A percentile compares a stretch with the other conserved stretches of the same genome.
These are phyloP conservation scores for Nitzschia palea DNA, from an alignment of 108 stramenopile species.

Conservation along the genomic window DNA sequence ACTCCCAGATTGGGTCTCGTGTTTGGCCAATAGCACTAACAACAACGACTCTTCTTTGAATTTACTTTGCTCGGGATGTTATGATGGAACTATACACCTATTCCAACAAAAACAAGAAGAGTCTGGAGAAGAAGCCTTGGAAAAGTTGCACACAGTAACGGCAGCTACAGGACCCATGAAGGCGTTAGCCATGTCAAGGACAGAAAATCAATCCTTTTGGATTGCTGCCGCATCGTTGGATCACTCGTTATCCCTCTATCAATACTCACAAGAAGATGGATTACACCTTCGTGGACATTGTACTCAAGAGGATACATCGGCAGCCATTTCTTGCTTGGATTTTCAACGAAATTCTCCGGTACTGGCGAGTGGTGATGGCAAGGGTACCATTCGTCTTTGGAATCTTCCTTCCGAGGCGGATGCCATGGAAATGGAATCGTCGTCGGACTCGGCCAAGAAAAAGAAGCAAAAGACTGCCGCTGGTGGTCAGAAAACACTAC, in stretches of 20 bases:
- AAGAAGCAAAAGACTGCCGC: constrained; percentile 28
- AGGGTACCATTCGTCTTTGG: constrained; percentile 74
- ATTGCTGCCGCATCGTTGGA: constrained; percentile 81
- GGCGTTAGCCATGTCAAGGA: constrained; percentile 42
- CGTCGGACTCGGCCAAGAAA: neutral
- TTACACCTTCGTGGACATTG: constrained; percentile 29
- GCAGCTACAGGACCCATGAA: constrained; percentile 64
- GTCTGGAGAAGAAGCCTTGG: constrained; percentile 1
- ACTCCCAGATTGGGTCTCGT: constrained; percentile 82
- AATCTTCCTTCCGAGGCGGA: constrained; percentile 27
- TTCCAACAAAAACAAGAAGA: constrained; percentile 4
- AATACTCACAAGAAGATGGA: constrained; percentile 10
- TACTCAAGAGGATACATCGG: constrained; percentile 32
- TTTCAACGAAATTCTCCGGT: constrained; percentile 17
- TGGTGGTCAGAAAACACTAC: neutral
- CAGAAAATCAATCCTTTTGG: constrained; percentile 16
- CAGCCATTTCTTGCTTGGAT: constrained; percentile 58
- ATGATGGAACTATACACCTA: constrained; percentile 73
- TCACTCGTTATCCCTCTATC: constrained; percentile 68
- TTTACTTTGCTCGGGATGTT: constrained; percentile 41
- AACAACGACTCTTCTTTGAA: neutral
- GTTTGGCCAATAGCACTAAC: constrained; percentile 30
- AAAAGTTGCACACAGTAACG: constrained; percentile 10
- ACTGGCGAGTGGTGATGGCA: constrained; percentile 81
- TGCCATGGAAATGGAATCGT: constrained; percentile 3